phyloP scores from a whole-genome alignment of 2,329 filamentous ascomycete genomes.

The Penicillium olsonii region DNA sequence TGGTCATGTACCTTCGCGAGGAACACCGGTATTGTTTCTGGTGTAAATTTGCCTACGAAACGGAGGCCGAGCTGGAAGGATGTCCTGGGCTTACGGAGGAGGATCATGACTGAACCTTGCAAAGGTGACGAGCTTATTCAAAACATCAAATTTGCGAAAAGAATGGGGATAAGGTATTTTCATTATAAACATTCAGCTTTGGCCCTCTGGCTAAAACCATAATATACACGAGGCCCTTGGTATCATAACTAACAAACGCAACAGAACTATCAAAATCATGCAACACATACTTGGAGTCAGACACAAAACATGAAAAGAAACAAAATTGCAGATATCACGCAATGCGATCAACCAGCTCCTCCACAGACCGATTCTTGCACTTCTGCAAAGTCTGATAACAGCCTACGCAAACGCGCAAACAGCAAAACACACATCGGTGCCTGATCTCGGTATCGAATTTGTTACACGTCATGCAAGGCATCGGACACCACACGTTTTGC shows the following conservation, averaged over 20 bases:
- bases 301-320: background rate
- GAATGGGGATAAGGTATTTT: background rate
- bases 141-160: background rate
- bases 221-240: conserved; percentile 23
- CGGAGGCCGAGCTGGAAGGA: conserved; percentile 70
- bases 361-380: conserved; percentile 34
- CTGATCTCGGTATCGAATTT: conserved; percentile 40
- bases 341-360: conserved; percentile 32
- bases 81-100: conserved; percentile 88
- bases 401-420: conserved; percentile 40
- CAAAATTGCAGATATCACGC: background rate
- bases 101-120: conserved; percentile 72
- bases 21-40: conserved; percentile 88
- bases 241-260: conserved; percentile 20
- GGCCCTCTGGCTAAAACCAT: conserved; percentile 12
- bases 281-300: background rate
- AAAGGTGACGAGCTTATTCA: background rate
- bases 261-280: background rate
- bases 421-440: conserved; percentile 45
- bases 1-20: conserved; percentile 70
- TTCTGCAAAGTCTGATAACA: conserved; percentile 39
- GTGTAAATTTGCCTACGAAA: conserved; percentile 82
- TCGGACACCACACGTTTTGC: conserved; percentile 42
- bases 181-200: conserved; percentile 15
- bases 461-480: conserved; percentile 48